phyloP scores from a whole-genome alignment of 164 flowering plant species.

The Buxus sempervirens region DNA sequence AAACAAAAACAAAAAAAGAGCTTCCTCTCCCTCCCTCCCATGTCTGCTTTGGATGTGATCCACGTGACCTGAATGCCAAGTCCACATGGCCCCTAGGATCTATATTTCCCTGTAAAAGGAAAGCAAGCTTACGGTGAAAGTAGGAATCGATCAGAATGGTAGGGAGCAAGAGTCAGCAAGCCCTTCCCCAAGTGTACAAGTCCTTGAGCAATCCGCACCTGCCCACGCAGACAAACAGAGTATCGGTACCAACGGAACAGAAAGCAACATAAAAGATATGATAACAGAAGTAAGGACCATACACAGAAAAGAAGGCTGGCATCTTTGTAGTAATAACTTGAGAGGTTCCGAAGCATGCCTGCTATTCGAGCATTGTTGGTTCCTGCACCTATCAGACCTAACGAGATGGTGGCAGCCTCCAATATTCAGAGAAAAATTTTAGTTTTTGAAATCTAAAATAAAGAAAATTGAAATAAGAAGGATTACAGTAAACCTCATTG shows the following conservation, averaged over 20 bases:
- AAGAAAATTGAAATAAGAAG: background rate
- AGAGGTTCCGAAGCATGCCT: slow-evolving; percentile 97
- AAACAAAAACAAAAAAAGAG: too few species aligned
- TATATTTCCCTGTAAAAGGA: background rate
- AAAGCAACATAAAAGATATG: background rate
- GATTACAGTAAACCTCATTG: background rate
- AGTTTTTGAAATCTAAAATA: background rate
- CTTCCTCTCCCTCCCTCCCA: too few species aligned
- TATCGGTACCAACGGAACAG: background rate
- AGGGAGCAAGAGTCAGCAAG: slow-evolving; percentile 85
- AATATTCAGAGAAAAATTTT: slow-evolving; percentile 8
- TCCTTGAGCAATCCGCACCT: slow-evolving; percentile 99
- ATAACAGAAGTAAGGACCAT: slow-evolving; percentile 17
- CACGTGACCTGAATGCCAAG: too few species aligned
- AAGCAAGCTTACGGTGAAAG: slow-evolving; percentile 74
- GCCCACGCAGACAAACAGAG: slow-evolving; percentile 20
- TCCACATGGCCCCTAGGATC: too few species aligned
- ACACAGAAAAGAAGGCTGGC: slow-evolving; percentile 93
- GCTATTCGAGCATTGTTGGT: slow-evolving; percentile 98
- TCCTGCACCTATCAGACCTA: slow-evolving; percentile 97
- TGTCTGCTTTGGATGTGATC: too few species aligned
- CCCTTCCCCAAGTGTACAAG: slow-evolving; percentile 96
- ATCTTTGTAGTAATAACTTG: slow-evolving; percentile 96
- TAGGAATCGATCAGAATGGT: slow-evolving; percentile 88
- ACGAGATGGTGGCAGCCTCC: slow-evolving; percentile 92